Conservation (phyloP, 2,329 filamentous ascomycete species). For the Phialocephala sp. region DNA sequence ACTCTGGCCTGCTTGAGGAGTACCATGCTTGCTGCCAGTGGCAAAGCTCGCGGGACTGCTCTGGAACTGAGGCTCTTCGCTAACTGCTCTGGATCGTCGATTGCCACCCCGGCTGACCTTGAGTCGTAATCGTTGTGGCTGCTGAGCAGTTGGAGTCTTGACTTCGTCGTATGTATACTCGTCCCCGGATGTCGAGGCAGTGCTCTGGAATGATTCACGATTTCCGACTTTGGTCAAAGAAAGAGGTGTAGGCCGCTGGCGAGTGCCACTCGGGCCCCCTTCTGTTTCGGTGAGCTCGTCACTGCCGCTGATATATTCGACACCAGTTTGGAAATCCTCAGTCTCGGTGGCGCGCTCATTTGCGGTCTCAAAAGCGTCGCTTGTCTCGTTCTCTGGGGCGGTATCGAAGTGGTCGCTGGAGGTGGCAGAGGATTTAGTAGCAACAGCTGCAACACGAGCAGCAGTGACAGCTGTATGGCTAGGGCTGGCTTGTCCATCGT, state of each 20-base stretch:
- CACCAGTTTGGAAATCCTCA: conserved; percentile 94
- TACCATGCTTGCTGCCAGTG: conserved; percentile 54
- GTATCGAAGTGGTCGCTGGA: conserved; percentile 78
- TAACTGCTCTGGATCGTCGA: conserved; percentile 65
- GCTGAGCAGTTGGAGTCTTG: conserved; percentile 66
- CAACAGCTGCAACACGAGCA: conserved; percentile 40
- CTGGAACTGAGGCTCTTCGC: conserved; percentile 62
- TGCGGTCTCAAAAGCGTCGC: conserved; percentile 71
- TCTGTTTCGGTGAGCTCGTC: conserved; percentile 86
- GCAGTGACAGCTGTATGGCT: conserved; percentile 51
- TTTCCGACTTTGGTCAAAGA: conserved; percentile 55
- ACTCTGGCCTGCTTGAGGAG: conserved; percentile 70
- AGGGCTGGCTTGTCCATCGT: conserved; percentile 61
- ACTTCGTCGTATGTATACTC: conserved; percentile 70
- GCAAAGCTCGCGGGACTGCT: conserved; percentile 65
- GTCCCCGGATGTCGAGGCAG: conserved; percentile 83
- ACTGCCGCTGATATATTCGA: conserved; percentile 79
- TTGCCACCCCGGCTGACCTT: conserved; percentile 68
- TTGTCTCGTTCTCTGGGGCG: conserved; percentile 80
- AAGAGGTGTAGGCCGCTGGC: conserved; percentile 48
- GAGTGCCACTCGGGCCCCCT: conserved; percentile 46
- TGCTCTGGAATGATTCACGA: conserved; percentile 79
- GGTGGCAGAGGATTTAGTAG: conserved; percentile 46
- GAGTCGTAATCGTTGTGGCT: conserved; percentile 73
- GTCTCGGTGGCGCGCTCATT: conserved; percentile 87